These are phyloP conservation scores for Spatholobus suberectus DNA, from an alignment of 306 rosid species.

Conservation along the genomic window DNA sequence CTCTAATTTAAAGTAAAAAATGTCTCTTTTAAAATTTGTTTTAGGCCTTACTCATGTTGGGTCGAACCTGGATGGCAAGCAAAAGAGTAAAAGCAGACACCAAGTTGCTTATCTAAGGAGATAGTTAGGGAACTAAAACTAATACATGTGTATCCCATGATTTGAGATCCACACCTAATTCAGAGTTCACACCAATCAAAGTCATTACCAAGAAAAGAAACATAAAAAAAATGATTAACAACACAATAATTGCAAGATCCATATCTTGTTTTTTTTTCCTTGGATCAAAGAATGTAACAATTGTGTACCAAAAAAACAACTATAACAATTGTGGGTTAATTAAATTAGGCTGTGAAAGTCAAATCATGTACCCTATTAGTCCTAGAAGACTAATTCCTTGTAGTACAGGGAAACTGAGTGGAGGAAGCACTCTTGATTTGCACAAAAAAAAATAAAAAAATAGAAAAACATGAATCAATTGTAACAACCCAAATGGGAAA, in stretches of 20 bases:
- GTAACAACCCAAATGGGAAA: not conserved
- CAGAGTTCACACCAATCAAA: no score
- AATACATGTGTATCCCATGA: constrained; percentile 92
- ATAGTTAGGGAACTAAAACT: constrained; percentile 87
- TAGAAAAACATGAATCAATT: not conserved
- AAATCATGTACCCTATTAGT: constrained; percentile 62
- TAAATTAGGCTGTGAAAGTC: not conserved
- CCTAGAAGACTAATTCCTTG: constrained; percentile 81
- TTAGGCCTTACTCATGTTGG: no score
- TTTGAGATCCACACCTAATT: constrained; percentile 80
- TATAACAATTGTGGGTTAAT: not conserved
- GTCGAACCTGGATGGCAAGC: no score
- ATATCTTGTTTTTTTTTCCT: not conserved
- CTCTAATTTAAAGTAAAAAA: no score
- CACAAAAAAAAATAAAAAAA: no score
- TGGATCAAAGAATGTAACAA: not conserved
- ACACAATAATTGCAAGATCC: not conserved
- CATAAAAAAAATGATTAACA: not conserved
- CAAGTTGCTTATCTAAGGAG: constrained; percentile 89
- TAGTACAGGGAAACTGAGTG: constrained; percentile 64
- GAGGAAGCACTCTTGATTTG: constrained; percentile 84
- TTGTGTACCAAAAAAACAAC: no score
- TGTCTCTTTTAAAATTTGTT: no score
- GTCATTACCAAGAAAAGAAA: not conserved
- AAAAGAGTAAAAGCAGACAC: constrained; percentile 97